Percentiles rank a stretch among this genome's conserved stretches.
These are phyloP conservation scores for Ophiobolus disseminans DNA, from an alignment of 2,329 filamentous ascomycete genomes.

Conservation along the genomic window DNA sequence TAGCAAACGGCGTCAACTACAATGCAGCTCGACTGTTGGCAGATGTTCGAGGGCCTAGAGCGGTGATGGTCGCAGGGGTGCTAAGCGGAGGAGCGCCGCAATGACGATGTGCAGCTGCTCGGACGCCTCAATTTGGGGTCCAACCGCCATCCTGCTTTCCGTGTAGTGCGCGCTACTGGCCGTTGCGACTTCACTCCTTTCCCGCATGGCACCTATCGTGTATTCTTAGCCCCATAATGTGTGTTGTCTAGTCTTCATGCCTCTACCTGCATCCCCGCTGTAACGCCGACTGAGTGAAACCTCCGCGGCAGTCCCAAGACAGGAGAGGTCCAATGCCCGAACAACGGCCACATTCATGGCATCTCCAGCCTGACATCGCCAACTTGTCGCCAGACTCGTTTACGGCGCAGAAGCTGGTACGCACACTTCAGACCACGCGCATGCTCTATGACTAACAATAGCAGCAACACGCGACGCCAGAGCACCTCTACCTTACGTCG, in stretches of 20 bases:
- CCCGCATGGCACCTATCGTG: conserved; percentile 10
- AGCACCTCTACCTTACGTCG: conserved; percentile 68
- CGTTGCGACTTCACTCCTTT: conserved; percentile 25
- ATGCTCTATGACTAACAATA: conserved; percentile 12
- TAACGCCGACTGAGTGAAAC: conserved; percentile 18
- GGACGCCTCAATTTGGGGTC: conserved; percentile 19
- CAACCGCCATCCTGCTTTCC: conserved; percentile 20
- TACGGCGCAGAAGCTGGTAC: conserved; percentile 62
- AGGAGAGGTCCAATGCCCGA: conserved; percentile 37
- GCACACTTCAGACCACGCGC: conserved; percentile 5
- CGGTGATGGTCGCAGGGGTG: conserved; percentile 35
- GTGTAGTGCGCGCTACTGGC: conserved; percentile 16
- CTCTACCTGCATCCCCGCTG: conserved; percentile 10
- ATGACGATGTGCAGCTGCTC: conserved; percentile 26
- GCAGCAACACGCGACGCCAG: conserved; percentile 66
- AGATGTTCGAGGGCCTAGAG: not conserved
- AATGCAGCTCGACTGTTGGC: not conserved
- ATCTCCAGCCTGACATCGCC: conserved; percentile 39
- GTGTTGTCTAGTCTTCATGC: conserved; percentile 22
- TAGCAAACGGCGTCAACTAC: conserved; percentile 1
- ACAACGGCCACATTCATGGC: conserved; percentile 41
- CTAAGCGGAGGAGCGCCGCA: conserved; percentile 10
- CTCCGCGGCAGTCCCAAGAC: conserved; percentile 19
- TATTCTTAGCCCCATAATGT: conserved; percentile 16
- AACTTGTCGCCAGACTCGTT: conserved; percentile 58